These are phyloP conservation scores for Fragilaria radians DNA, from an alignment of 108 stramenopile species.

Conservation along the genomic window DNA sequence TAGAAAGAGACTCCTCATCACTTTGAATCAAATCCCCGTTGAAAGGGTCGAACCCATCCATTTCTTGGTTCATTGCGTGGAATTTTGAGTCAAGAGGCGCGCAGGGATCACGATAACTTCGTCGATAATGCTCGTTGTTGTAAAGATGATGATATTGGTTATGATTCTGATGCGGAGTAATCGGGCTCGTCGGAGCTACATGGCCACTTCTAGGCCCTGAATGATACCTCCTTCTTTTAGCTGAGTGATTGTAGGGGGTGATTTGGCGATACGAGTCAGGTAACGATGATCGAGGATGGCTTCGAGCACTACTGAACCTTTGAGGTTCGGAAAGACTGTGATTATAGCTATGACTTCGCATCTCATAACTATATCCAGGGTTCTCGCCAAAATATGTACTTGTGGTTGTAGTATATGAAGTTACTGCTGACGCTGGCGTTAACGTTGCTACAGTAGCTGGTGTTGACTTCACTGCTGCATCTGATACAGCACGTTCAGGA, in stretches of 20 bases:
- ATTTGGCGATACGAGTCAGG: not conserved
- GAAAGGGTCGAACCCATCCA: slow-evolving; percentile 31
- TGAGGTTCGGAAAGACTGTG: not conserved
- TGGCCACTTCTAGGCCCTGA: not conserved
- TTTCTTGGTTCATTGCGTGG: not conserved
- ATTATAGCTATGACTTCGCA: not conserved
- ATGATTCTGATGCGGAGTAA: not conserved
- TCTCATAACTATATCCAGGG: not conserved
- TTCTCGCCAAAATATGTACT: not conserved
- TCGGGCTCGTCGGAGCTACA: not conserved
- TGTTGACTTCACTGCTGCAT: not conserved
- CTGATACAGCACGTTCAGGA: not conserved
- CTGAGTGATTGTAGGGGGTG: not conserved
- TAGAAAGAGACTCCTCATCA: slow-evolving; percentile 1
- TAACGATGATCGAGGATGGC: not conserved
- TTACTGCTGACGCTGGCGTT: not conserved
- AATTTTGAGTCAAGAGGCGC: slow-evolving; percentile 1
- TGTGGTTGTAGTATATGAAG: not conserved
- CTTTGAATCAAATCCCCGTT: slow-evolving; percentile 29
- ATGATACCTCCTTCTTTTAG: not conserved
- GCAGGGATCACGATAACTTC: not conserved
- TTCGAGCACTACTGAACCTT: not conserved
- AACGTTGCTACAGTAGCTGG: not conserved
- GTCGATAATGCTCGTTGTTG: not conserved
- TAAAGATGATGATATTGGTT: not conserved